Evolutionary conservation across 768 basidiomycete species (phyloP).

Genomic region (Lactifluus rugatus): DNA sequence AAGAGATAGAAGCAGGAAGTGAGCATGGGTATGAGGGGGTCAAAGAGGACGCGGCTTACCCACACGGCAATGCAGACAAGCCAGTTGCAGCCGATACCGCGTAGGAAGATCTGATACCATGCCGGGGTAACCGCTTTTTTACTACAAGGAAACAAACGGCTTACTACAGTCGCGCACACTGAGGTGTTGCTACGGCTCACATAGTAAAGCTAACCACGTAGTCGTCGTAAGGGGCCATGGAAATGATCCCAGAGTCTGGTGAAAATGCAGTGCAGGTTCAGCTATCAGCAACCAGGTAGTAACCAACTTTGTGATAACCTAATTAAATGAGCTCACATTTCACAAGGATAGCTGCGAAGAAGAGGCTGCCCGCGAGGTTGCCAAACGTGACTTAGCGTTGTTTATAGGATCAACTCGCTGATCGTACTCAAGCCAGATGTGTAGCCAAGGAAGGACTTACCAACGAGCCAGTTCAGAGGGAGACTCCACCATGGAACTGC

Average conservation of each 20-base stretch:
- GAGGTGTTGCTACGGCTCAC: conserved; percentile 31
- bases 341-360: conserved; percentile 57
- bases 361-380: conserved; percentile 58
- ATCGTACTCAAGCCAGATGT: neutral
- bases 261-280: neutral
- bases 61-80: conserved; percentile 64
- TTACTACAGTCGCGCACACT: neutral
- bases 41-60: conserved; percentile 34
- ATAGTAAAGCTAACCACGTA: conserved; percentile 47
- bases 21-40: neutral
- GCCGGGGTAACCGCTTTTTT: conserved; percentile 52
- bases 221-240: conserved; percentile 44
- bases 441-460: conserved; percentile 26
- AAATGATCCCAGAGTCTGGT: conserved; percentile 51
- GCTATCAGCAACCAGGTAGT: neutral
- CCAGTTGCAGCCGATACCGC: conserved; percentile 73
- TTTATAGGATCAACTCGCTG: neutral
- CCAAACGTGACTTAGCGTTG: conserved; percentile 49
- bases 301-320: neutral
- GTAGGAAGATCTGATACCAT: conserved; percentile 65
- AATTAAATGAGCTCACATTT: conserved; percentile 38
- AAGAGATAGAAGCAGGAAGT: neutral
- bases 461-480: conserved; percentile 58
- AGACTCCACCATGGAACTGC: conserved; percentile 64
- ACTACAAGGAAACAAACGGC: conserved; percentile 26